phyloP scores from a whole-genome alignment of 169 alveolate species.

The Toxoplasma gondii region DNA sequence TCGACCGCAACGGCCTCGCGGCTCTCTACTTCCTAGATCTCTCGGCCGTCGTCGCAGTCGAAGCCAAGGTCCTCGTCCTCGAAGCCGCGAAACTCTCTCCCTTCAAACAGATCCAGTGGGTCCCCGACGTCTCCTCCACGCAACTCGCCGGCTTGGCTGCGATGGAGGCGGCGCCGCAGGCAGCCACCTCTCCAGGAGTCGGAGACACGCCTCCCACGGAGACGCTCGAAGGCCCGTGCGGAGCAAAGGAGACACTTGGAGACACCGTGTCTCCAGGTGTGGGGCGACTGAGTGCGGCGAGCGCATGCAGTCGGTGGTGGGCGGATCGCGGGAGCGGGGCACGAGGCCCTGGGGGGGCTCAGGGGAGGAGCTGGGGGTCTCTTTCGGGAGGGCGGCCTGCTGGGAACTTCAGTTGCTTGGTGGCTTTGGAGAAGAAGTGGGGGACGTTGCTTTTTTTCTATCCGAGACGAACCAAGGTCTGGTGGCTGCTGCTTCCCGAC shows the following conservation, averaged over 20 bases:
- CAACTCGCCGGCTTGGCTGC: neutral
- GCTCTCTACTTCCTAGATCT: conserved; percentile 33
- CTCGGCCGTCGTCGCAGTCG: conserved; percentile 40
- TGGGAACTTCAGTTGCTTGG: conserved; percentile 3
- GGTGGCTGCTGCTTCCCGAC: conserved; percentile 47
- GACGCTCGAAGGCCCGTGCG: too few relatives aligned
- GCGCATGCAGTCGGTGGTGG: neutral
- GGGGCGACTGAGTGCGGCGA: too few relatives aligned
- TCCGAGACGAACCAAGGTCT: conserved; percentile 26
- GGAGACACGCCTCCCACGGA: neutral
- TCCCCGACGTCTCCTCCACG: neutral
- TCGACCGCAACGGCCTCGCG: conserved; percentile 40
- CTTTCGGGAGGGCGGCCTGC: neutral
- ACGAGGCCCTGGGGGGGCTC: neutral
- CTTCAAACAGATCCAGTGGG: conserved; percentile 44
- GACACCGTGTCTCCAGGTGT: neutral
- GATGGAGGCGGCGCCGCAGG: neutral
- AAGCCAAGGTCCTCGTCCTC: conserved; percentile 5
- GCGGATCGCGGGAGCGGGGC: neutral
- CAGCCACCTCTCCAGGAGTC: neutral
- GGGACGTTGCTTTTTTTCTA: conserved; percentile 48
- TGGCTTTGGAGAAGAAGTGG: conserved; percentile 39
- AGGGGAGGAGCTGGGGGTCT: neutral
- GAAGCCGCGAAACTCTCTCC: conserved; percentile 42
- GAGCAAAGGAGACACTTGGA: too few relatives aligned